Evolutionary conservation across 495 filamentous ascomycete genomes (phyloP), one percentile per base, ranked within the genome.

Genomic region (Annulohypoxylon bovei): DNA sequence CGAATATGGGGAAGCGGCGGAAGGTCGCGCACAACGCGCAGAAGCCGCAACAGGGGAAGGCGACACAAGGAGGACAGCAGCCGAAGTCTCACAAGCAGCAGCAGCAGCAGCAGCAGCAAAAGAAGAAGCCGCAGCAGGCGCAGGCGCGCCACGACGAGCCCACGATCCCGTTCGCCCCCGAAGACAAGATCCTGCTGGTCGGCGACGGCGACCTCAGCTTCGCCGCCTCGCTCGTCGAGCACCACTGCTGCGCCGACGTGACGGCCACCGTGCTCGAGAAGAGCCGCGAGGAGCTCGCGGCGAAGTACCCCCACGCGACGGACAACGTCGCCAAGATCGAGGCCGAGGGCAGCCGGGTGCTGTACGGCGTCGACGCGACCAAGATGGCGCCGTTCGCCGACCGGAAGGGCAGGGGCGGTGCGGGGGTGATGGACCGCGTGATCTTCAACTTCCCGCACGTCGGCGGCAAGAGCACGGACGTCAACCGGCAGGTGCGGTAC

Each of bases 371-470:
- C 62, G 93, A 97, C 77, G 93, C 91, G 2, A 88, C 85, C 52
- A 93, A 90, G 75, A 86, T 94, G 68, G 84, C 84, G 18, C 77
- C 80, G 4, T 84, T 81, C 63, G 75, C 73, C 37, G 65, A 68
- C 67, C 79, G 78, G 28, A 65, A 67, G 1, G 75, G 42, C 79
- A 80, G 12, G 73, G 62, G 80, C 72, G 66, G 71, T 66, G 20
- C 65, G 8, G 87, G 84, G 9, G 80, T 79, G 2, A 95, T 90
- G 82, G 91, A 97, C 76, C 81, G 87, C 35, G 89, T 98, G 53
- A 86, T 93, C 50, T 99, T 98, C 85, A 97, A 97, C 82, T 99
- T 99, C 80, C 95, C 95, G 49, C 95, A 99, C 79, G 90, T 97
- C 1, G 95, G 95, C 55, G 95, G 95, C 6, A 88, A 93, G 67